Evolutionary conservation across 805 yeast genomes (phyloP), one percentile per base, ranked within the genome.

Genomic region (Brettanomyces sp.): DNA sequence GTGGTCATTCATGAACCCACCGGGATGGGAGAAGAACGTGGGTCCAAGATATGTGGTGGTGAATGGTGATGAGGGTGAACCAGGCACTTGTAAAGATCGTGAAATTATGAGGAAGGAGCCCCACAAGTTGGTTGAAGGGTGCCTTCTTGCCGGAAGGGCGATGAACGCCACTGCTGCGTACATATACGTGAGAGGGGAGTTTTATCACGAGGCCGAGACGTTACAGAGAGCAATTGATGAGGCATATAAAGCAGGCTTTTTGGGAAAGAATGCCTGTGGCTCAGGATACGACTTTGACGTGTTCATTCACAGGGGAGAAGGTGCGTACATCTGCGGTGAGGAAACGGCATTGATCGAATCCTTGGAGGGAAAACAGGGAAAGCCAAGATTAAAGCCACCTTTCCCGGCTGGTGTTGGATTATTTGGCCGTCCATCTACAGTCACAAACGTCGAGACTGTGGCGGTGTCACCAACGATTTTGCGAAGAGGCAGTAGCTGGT

Each of bases 1-100:
- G 67, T 86, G 95, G 95, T 84, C 93, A 23, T 86, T 86, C 63
- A 86, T 86, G 95, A 87, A 87, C 68, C 95, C 95, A 41, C 95
- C 95, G 46, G 93, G 93, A 48, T 86, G 95, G 95, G 95, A 86
- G 51, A 87, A 86, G 62, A 86, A 86, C 67, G 68, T 68, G 13
- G 95, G 95, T n/a, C 93, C 95, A 50, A 77, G 95, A 59, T 85
- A 85, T 63, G 74, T 87, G 55, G 95, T 87, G 42, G 88, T 87
- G 57, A 87, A 87, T 65, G 95, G 95, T 46, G 95, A 87, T 70
- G 95, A 87, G 69, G 95, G 95, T 57, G 95, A 87, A 67, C 95
- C 95, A 12, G 95, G 95, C 50, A 87, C 95, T 44, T 87, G 95
- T 67, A 87, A 87, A 69, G 95, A 87, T 66, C 77, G 95, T 63